Conservation (phyloP, 306 rosid genomes). For the Fragaria vesca region DNA sequence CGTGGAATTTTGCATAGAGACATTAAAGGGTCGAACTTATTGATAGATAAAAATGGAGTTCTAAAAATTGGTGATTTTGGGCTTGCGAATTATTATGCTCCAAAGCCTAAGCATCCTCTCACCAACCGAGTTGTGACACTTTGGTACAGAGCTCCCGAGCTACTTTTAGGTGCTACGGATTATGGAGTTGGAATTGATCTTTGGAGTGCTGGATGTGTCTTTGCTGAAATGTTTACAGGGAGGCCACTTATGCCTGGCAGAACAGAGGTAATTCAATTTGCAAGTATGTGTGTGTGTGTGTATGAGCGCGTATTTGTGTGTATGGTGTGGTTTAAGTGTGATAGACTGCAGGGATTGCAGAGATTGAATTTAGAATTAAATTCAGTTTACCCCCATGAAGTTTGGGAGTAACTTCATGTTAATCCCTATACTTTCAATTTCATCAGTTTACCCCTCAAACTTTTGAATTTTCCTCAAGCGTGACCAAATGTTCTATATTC, state of each 20-base stretch:
- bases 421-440: too few species aligned
- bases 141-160: slow-evolving; percentile 93
- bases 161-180: slow-evolving; percentile 69
- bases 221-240: slow-evolving; percentile 80
- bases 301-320: background rate
- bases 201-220: slow-evolving; percentile 96
- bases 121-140: slow-evolving; percentile 93
- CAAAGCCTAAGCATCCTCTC: slow-evolving; percentile 45
- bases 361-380: background rate
- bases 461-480: too few species aligned
- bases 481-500: too few species aligned
- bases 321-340: background rate
- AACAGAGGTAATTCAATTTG: slow-evolving; percentile 57
- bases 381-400: too few species aligned
- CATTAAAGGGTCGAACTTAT: slow-evolving; percentile 82
- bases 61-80: slow-evolving; percentile 94
- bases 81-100: slow-evolving; percentile 64
- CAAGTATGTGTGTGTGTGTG: background rate
- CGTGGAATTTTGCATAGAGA: slow-evolving; percentile 88
- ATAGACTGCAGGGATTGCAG: background rate
- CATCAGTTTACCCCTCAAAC: too few species aligned
- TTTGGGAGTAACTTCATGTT: too few species aligned
- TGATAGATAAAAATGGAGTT: slow-evolving; percentile 76
- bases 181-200: slow-evolving; percentile 88
- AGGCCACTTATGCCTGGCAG: slow-evolving; percentile 73